Evolutionary conservation across 2,329 filamentous ascomycete species (phyloP), one percentile per base, ranked within the genome.

Genomic region (Scedosporium aurantiacum): DNA sequence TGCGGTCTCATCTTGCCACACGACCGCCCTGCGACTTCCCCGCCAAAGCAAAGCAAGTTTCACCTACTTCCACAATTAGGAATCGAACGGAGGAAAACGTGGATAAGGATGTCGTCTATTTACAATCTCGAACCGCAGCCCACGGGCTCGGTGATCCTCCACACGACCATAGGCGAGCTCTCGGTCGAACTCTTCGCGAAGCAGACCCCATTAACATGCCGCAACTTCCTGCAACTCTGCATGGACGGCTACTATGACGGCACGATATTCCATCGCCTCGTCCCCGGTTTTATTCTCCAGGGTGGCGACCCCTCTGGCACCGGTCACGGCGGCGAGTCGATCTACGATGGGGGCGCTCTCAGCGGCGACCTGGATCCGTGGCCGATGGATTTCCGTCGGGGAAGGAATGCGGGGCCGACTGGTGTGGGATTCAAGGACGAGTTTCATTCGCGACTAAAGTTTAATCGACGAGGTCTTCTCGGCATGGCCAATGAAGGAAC

Each of bases 171-270:
- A 55, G 94, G 94, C 73, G 92, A 96, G 69, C 82, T 99, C 62
- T 87, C 89, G 43, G 83, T 99, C 74, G 91, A 96, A 74, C 86
- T 99, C 62, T 99, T 96, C 79, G 92, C 92, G 18, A 94, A 94
- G 71, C 94, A 99, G 75, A 89, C 90, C 0, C 94, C 94, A 7
- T 80, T 97, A 64, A 89, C 94, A 27, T 91, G 88, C 70, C 91
- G 93, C 67, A 97, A 97, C 77, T 99, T 99, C 75, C 82, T 99
- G 43, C 94, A 99, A 73, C 88, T 92, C 70, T 94, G 90, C 71
- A 83, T 97, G 67, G 92, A 99, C 71, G 91, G 91, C 67, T 97
- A 97, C 78, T 99, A 97, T 78, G 87, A 91, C 68, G 86, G 88
- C 70, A 97, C 92, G 0, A 87, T 94, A 64, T 99, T 99, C 76